Base-by-base conservation (phyloP, 192 early-diverging fungal genomes). In the Jimgerdemannia lactiflua region DNA sequence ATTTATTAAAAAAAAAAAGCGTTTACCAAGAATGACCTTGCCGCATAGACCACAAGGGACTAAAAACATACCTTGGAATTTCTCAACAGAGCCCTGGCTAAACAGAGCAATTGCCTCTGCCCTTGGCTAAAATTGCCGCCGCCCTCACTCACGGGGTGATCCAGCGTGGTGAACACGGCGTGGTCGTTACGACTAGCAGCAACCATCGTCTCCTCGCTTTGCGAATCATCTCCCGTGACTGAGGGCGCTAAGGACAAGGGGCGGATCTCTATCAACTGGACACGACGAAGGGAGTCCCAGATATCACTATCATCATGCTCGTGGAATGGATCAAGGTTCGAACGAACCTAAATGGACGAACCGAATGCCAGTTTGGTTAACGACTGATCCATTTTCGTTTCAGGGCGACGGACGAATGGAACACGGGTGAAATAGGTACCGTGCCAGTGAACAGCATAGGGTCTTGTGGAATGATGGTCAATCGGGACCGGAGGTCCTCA, bases 281-380 rank as follows among this genome's bases (percentile, higher is more conserved):
- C 92, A 7, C 94, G 82, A 65, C 84, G 77, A 43, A 99, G 80
- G 3, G 94, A 91, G 20, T 91, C 87, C 91, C 93, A 95, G 4
- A 98, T 73, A 4, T 87, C 79, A 65, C 79, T 81, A 71, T 99
- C 96, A 42, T 88, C 86, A 75, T 86, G 87, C 77, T 96, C 91
- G 29, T 78, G 82, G 80, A 97, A 94, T 0, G 94, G 94, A 85
- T 98, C 96, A 42, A 98, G 77, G 80, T 97, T 97, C 72, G 91
- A 91, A 65, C 79, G 64, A 49, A 80, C 19, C 42, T 40, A 3
- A 17, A 70, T n/a, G 20, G 42, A 4, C 42, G 4, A 19, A 29
- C 29, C 29, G 29, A 29, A 29, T 29, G 29, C 0, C 29, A 29
- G 29, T 29, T 29, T 29, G 0, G 29, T 29, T 29, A 29, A 29